Evolutionary conservation across 2,329 filamentous ascomycete species (phyloP).

Genomic region (Decorospora gaudefroyi): DNA sequence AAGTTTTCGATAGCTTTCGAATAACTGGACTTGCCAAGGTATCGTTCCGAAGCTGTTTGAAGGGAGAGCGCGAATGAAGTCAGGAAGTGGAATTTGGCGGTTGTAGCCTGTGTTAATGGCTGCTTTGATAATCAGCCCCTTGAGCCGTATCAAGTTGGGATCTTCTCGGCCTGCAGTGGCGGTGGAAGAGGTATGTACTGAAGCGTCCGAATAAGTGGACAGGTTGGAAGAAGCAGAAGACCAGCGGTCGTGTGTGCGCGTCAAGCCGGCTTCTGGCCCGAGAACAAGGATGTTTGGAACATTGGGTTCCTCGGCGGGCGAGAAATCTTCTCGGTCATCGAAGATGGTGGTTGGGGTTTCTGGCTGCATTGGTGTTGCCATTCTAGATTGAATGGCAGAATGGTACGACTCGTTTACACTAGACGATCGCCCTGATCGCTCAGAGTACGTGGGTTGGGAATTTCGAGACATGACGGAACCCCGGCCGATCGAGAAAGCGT

Average conservation of each 20-base stretch:
- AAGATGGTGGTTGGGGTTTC: conserved; percentile 96
- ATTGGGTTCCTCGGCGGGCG: conserved; percentile 71
- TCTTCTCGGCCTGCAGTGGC: conserved; percentile 72
- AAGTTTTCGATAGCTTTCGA: conserved; percentile 80
- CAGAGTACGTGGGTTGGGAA: conserved; percentile 42
- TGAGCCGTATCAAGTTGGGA: conserved; percentile 74
- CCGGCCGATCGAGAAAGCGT: conserved; percentile 60
- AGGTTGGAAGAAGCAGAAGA: conserved; percentile 75
- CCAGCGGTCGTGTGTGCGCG: conserved; percentile 68
- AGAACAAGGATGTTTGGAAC: conserved; percentile 88
- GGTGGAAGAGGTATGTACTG: conserved; percentile 68
- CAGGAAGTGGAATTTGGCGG: conserved; percentile 66
- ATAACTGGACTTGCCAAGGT: conserved; percentile 69
- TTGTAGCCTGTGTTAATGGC: conserved; percentile 83
- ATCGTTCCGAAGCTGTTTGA: conserved; percentile 77
- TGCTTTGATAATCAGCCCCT: conserved; percentile 79
- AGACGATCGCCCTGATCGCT: conserved; percentile 43
- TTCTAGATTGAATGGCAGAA: conserved; percentile 50
- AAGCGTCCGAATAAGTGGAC: conserved; percentile 75
- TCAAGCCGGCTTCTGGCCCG: conserved; percentile 65
- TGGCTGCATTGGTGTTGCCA: conserved; percentile 55
- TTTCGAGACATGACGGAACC: conserved; percentile 41
- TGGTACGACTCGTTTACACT: conserved; percentile 56
- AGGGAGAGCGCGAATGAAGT: conserved; percentile 76
- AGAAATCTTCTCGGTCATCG: conserved; percentile 78